Base-by-base conservation (phyloP, 805 yeast species). In the Scheffersomyces coipomensis region DNA sequence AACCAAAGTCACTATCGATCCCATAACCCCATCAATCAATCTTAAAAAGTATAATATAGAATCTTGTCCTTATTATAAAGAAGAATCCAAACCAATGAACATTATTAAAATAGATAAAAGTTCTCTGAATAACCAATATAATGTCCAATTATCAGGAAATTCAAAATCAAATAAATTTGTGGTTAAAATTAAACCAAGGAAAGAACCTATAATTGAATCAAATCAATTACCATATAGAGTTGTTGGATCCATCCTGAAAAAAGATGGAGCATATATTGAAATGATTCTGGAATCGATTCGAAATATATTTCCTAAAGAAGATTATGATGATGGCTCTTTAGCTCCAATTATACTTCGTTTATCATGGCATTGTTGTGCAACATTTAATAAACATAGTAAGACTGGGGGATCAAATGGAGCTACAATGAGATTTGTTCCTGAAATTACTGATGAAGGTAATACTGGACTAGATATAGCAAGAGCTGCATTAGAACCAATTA, bases 331-430 rank as follows among this genome's bases (percentile, higher is more conserved):
- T 47, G 80, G 78, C 26, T 79, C 82, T 19, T 83, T 80, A 45
- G 93, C 90, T 1, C 96, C 96, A 8, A 79, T 83, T 12, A 66
- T 88, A 29, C 79, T 88, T 18, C 78, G 96, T 52, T 72, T 86
- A 39, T 85, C 95, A 19, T 88, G 96, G 96, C 95, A 88, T 58
- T 77, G 83, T 25, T 76, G 87, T 41, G 96, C 95, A n/a, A 85
- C 93, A 15, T 88, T 72, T 60, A 88, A 86, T 52, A 67, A 66
- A 47, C 57, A 61, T n/a, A 64, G 55, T 19, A 63, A 65, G 7
- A 65, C 68, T 13, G 88, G 87, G 32, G 88, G 88, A 2, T 79
- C 87, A 1, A 80, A 72, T 51, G 88, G 88, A 32, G 88, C 88
- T 34, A 53, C 60, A 5, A 58, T 58, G 63, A 47, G 61, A 33